A percentile compares a stretch with the other conserved stretches of the same genome.
phyloP scores from a whole-genome alignment of 768 basidiomycete species.

The Coprinellus micaceus region DNA sequence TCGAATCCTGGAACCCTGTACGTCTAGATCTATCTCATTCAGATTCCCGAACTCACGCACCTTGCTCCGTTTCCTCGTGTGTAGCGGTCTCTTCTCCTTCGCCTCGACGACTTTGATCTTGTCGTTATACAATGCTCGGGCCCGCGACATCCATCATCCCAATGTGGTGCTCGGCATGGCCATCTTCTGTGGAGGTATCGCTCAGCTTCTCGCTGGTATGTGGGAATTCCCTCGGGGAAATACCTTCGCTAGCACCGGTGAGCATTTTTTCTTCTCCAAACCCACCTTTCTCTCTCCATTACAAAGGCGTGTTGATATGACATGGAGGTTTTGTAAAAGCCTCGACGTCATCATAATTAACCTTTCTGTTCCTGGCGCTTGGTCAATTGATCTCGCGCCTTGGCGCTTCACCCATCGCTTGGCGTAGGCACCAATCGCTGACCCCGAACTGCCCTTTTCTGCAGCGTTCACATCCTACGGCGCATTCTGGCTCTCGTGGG shows the following conservation, averaged over 20 bases:
- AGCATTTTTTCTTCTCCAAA: conserved; percentile 22
- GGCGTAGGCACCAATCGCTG: not conserved
- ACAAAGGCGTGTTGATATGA: too few relatives aligned
- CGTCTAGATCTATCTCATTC: conserved; percentile 16
- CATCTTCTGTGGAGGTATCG: conserved; percentile 77
- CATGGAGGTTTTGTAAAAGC: not conserved
- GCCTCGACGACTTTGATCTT: conserved; percentile 81
- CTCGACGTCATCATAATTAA: conserved; percentile 5
- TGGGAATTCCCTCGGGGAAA: conserved; percentile 78
- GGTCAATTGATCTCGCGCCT: not conserved
- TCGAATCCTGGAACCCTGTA: conserved; percentile 63
- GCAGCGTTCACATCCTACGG: conserved; percentile 81
- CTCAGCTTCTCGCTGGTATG: conserved; percentile 85
- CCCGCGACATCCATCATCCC: conserved; percentile 49
- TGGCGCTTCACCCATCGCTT: not conserved
- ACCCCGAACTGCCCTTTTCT: not conserved
- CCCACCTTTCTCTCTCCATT: not conserved
- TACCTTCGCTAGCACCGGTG: conserved; percentile 68
- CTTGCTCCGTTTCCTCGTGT: too few relatives aligned
- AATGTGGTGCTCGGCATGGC: conserved; percentile 88
- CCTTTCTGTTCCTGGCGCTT: conserved; percentile 1
- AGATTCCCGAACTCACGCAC: conserved; percentile 4
- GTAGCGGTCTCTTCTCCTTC: conserved; percentile 79
- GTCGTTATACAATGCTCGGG: conserved; percentile 65
- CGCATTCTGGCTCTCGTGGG: conserved; percentile 87